These are phyloP conservation scores for Trichocomaceae sp. DNA, from an alignment of 2,329 filamentous ascomycete species.

Conservation along the genomic window DNA sequence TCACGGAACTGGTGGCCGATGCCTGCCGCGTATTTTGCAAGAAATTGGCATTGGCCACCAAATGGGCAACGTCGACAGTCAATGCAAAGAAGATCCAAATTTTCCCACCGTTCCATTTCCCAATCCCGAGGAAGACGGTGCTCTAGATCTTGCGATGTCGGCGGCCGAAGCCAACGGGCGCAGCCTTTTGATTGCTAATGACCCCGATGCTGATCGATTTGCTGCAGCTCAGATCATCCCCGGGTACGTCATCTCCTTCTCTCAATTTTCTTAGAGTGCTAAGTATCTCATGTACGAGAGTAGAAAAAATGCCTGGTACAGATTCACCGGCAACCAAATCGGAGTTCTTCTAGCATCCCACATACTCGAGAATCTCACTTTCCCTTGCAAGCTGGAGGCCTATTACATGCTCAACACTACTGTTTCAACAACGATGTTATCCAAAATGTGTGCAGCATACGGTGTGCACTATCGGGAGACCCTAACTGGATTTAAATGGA, in stretches of 20 bases:
- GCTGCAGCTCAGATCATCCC: slow-evolving; percentile 53
- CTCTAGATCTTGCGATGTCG: slow-evolving; percentile 53
- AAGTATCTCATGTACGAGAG: background rate
- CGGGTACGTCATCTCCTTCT: slow-evolving; percentile 24
- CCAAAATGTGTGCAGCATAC: slow-evolving; percentile 48
- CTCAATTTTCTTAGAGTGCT: background rate
- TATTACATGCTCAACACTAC: slow-evolving; percentile 56
- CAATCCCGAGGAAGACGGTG: slow-evolving; percentile 59
- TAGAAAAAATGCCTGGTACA: slow-evolving; percentile 44
- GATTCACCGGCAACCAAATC: slow-evolving; percentile 60
- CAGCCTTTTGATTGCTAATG: slow-evolving; percentile 54
- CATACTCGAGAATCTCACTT: slow-evolving; percentile 43
- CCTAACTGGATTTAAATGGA: slow-evolving; percentile 62
- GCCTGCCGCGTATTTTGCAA: slow-evolving; percentile 29
- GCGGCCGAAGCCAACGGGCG: slow-evolving; percentile 47
- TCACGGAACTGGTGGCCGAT: slow-evolving; percentile 34
- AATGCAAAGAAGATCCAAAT: slow-evolving; percentile 54
- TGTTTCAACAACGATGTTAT: slow-evolving; percentile 58
- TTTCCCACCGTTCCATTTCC: slow-evolving; percentile 60
- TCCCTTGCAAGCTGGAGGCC: slow-evolving; percentile 29
- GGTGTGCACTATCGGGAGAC: slow-evolving; percentile 56
- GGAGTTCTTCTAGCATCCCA: slow-evolving; percentile 55
- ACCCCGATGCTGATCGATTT: slow-evolving; percentile 60
- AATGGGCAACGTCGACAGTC: slow-evolving; percentile 35
- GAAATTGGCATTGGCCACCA: slow-evolving; percentile 26